Base-by-base conservation (phyloP, 129 eudicot species). In the Arctium minus region DNA sequence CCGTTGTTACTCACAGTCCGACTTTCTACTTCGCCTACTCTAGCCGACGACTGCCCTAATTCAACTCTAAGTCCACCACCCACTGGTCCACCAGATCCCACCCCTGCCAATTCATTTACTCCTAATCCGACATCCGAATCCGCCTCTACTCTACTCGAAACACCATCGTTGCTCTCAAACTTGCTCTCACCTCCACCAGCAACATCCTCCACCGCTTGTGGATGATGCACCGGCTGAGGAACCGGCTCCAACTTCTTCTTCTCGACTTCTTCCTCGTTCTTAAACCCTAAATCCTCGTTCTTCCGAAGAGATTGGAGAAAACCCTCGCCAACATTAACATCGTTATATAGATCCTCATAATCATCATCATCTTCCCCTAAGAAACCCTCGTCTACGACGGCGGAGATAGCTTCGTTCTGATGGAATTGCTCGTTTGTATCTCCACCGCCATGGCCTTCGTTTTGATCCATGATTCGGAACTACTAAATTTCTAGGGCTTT, bases 301-400 rank as follows among this genome's bases (percentile, higher is more conserved):
- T 87, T 89, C 11, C 86, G 53, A 70, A 92, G 12, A 8, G 94
- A 82, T 62, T 92, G 94, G 2, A 88, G 86, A 81, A 92, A 90
- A 70, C 95, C 93, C 81, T 94, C 98, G 5, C 98, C 97, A 31
- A 93, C 97, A 78, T 93, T 91, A 77, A 93, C 97, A 73, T 93
- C 97, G 72, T 93, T 93, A 76, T 93, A 93, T 4, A 93, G 92
- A 85, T 93, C 98, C 69, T 91, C 98, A 29, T 89, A 93, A 46
- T 93, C 98, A 17, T 93, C 97, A 53, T 93, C 94, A 53, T 91
- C 98, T 72, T 92, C 97, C 1, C 88, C 96, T 30, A 92, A 67
- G 72, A 93, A 93, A 9, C 90, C 97, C 72, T 93, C 96, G n/a
- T 93, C 98, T 2, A 87, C 91, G 6, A 93, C 94, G 73, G 98